phyloP scores from a whole-genome alignment of 106 monocot genomes.

The Dioscorea alata region DNA sequence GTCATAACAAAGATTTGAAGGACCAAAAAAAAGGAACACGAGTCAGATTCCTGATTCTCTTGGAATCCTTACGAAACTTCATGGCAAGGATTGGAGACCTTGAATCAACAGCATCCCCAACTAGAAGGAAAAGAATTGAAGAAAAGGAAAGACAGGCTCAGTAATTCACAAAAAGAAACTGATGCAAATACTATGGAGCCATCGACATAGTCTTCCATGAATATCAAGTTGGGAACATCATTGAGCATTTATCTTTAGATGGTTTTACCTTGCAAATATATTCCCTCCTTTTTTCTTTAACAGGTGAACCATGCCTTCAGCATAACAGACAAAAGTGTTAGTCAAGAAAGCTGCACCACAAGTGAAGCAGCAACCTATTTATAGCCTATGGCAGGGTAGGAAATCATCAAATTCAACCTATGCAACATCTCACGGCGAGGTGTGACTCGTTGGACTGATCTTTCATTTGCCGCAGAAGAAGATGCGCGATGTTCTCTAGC shows the following conservation, averaged over 20 bases:
- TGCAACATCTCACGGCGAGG: constrained; percentile 65
- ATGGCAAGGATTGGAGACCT: no score
- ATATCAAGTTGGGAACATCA: background rate
- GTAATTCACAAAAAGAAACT: no score
- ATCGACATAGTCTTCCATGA: background rate
- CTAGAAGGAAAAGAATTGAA: no score
- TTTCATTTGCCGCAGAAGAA: constrained; percentile 56
- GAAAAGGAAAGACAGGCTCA: no score
- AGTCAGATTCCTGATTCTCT: no score
- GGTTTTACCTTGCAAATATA: constrained; percentile 98
- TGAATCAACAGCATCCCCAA: no score
- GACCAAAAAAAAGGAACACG: no score
- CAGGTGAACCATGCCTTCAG: constrained; percentile 96
- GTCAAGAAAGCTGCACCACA: constrained; percentile 53
- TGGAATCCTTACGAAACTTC: no score
- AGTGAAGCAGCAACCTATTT: constrained; percentile 63
- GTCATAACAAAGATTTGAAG: no score
- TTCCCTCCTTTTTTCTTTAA: constrained; percentile 98
- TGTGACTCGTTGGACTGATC: constrained; percentile 45
- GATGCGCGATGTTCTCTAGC: constrained; percentile 63
- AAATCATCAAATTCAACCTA: constrained; percentile 85
- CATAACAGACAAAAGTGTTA: constrained; percentile 67
- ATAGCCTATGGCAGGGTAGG: constrained; percentile 43
- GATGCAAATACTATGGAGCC: background rate
- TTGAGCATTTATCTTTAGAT: constrained; percentile 11